phyloP scores from a whole-genome alignment of 768 basidiomycete species.

The Dacryopinax primogenitus region DNA sequence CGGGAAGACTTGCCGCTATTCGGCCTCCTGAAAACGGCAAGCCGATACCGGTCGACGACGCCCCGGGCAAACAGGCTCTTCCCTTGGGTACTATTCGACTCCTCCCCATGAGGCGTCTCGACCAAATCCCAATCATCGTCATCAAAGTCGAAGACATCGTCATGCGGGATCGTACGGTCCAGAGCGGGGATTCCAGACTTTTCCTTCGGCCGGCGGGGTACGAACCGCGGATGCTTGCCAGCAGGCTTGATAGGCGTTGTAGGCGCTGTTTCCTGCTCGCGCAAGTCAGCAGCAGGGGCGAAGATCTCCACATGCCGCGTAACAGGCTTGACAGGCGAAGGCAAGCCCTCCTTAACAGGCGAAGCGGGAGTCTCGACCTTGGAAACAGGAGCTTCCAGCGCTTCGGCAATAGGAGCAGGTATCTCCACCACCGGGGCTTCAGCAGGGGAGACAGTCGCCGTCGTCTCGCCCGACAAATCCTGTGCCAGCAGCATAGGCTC shows the following conservation, averaged over 20 bases:
- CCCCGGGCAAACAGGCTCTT: conserved; percentile 81
- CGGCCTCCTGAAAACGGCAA: conserved; percentile 70
- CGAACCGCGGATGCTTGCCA: not conserved
- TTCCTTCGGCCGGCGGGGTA: conserved; percentile 29
- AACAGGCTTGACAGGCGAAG: not conserved
- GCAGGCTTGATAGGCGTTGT: conserved; percentile 15
- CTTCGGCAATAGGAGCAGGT: not conserved
- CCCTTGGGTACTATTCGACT: conserved; percentile 61
- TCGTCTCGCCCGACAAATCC: not conserved
- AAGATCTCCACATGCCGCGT: not conserved
- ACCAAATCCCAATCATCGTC: conserved; percentile 91
- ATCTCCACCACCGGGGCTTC: not conserved
- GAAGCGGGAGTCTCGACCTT: not conserved
- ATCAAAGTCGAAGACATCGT: conserved; percentile 38
- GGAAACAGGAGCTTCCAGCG: not conserved
- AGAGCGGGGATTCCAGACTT: conserved; percentile 73
- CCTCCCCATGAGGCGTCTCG: conserved; percentile 59
- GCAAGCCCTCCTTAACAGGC: not conserved
- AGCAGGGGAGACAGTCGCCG: not conserved
- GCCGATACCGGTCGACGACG: conserved; percentile 73
- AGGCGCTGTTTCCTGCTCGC: conserved; percentile 21
- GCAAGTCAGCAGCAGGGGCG: not conserved
- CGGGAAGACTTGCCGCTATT: conserved; percentile 28
- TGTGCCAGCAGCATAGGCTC: not conserved
- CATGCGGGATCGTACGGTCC: conserved; percentile 55